phyloP scores from a whole-genome alignment of 2,329 filamentous ascomycete species.

The Falciphora oryzae region DNA sequence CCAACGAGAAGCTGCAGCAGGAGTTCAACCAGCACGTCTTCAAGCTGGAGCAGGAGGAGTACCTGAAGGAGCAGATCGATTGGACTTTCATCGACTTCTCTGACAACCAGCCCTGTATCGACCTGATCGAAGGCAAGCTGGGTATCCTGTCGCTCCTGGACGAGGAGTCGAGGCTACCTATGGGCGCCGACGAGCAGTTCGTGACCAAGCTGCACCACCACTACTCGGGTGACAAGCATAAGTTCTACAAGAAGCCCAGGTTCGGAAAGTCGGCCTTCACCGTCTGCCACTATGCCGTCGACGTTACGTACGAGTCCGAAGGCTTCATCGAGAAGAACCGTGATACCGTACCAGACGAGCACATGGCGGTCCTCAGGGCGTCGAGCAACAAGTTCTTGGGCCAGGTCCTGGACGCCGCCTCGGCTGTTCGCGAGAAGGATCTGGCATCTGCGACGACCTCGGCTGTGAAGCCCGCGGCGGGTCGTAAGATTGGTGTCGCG shows the following conservation, averaged over 20 bases:
- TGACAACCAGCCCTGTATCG: conserved; percentile 98
- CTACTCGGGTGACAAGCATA: conserved; percentile 83
- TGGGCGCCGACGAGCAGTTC: conserved; percentile 96
- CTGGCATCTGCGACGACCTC: conserved; percentile 55
- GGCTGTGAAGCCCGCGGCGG: conserved; percentile 74
- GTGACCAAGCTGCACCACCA: conserved; percentile 95
- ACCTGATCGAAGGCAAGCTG: conserved; percentile 94
- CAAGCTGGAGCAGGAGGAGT: conserved; percentile 98
- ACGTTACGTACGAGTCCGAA: conserved; percentile 98
- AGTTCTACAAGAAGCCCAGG: conserved; percentile 97
- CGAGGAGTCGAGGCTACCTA: conserved; percentile 92
- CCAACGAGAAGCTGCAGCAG: conserved; percentile 98
- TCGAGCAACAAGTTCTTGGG: conserved; percentile 82
- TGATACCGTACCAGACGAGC: conserved; percentile 96
- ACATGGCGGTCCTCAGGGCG: conserved; percentile 84
- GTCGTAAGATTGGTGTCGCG: conserved; percentile 83
- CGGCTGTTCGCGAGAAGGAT: conserved; percentile 86
- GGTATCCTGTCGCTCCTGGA: conserved; percentile 89
- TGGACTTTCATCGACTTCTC: conserved; percentile 99
- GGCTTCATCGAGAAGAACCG: conserved; percentile 99
- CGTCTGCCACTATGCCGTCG: conserved; percentile 95
- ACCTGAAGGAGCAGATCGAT: conserved; percentile 91
- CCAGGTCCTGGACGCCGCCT: conserved; percentile 78
- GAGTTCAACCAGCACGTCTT: conserved; percentile 99
- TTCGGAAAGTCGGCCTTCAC: conserved; percentile 98